Evolutionary conservation across 768 basidiomycete species (phyloP).

Genomic region (Boletus rufocinnamomeus): DNA sequence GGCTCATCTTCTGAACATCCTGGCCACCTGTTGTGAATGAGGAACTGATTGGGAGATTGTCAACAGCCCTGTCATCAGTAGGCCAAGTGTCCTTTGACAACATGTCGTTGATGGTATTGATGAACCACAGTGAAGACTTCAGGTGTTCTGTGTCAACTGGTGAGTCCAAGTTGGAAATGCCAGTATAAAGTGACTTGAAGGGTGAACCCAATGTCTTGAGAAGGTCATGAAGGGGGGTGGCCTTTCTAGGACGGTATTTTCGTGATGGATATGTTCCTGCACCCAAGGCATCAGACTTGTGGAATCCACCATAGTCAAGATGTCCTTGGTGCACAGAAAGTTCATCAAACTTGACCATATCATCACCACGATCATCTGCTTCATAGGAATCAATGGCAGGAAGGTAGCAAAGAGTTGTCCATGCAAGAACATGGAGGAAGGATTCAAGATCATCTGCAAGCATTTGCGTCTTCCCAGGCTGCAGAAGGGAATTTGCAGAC

Average conservation of each 20-base stretch:
- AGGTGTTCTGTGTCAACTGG: no score
- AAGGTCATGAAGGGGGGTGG: no score
- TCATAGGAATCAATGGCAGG: neutral
- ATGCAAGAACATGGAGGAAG: slow-evolving; percentile 18
- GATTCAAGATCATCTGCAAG: slow-evolving; percentile 37
- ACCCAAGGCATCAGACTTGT: no score
- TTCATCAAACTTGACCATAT: no score
- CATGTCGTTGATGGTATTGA: neutral
- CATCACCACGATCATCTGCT: no score
- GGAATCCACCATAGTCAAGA: no score
- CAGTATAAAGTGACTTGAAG: no score
- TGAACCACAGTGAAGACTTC: neutral
- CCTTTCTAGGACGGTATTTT: no score
- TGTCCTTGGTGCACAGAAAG: no score
- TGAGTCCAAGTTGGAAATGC: no score
- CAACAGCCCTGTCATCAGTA: neutral
- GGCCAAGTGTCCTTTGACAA: neutral
- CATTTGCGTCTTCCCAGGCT: slow-evolving; percentile 15
- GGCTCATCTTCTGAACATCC: neutral
- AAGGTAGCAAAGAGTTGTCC: neutral
- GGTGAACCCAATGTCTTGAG: no score
- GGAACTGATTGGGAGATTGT: neutral
- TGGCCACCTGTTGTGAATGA: neutral
- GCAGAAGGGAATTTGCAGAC: neutral
- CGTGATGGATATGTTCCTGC: no score